Evolutionary conservation across 2,329 filamentous ascomycete species (phyloP), one percentile per base, ranked within the genome.

Genomic region (Ceratocystis cubensis): DNA sequence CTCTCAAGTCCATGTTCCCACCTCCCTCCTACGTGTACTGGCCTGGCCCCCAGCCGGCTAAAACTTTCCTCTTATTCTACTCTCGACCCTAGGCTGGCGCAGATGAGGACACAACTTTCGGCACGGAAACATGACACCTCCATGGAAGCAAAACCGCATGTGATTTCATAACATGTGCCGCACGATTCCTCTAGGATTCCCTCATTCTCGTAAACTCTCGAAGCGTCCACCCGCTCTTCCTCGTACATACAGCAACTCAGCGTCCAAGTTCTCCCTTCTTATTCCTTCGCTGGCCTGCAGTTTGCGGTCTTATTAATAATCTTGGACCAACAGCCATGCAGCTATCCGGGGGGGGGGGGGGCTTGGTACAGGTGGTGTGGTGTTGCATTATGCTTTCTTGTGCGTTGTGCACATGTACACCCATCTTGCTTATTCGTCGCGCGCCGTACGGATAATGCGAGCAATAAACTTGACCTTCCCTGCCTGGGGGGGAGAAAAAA

Each of bases 241-340:
- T 59, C 56, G 56, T 59, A 59, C 56, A 59, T 37, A 59, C 56
- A 37, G 33, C 56, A 37, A 59, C 56, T 59, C 56, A 37, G 15
- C 28, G 20, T 37, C 56, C 25, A 33, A 3, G 7, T 59, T 41
- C 10, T 4, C 37, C 37, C 37, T 41, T 41, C 37, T 41, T 15
- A 17, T 59, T 33, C 28, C 15, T 59, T 25, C 28, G 28, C 10
- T n/a, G 28, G 28, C 5, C 56, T 59, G 56, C 17, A 37, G 56
- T 37, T 37, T 59, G 5, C 56, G 5, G 15, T 59, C 15, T 59
- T 8, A n/a, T 59, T 30, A 37, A 33, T 37, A 37, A 37, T 59
- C 17, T 13, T 41, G 37, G 37, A 41, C 1, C 3, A 41, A 59
- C 56, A 13, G 28, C 25, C 13, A 37, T 59, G 56, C 56, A 17